Evolutionary conservation across 345 rosid species (phyloP), one percentile per base, ranked within the genome.

Genomic region (Populus nigra): DNA sequence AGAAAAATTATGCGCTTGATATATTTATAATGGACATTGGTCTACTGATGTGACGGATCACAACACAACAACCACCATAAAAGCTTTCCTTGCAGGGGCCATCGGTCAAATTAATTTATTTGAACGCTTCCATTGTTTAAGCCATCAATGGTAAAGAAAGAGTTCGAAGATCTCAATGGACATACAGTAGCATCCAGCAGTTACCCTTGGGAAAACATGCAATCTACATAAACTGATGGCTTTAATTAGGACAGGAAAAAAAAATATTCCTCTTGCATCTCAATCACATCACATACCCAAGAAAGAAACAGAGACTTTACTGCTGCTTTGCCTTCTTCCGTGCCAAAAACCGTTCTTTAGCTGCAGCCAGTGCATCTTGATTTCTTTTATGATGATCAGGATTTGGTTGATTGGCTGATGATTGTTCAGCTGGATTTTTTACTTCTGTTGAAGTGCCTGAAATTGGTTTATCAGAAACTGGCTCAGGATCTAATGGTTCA

Each of bases 281-380:
- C 43, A 33, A 39, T 50, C 55, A 25, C 49, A 49, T 39, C 20
- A 71, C 25, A 77, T 69, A 27, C 41, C 68, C 57, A 17, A 6
- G 57, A 17, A 50, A 18, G n/a, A 5, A 18, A 25, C 3, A 57
- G 35, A 15, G 43, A 7, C 0, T 39, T 69, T 49, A 89, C 69
- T 84, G 88, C 36, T 75, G 69, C 81, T 93, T 93, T 9, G 91
- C 86, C 78, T 73, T 93, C 90, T 96, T 92, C 71, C 98, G 83
- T 3, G 91, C 94, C 83, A 96, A 72, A 70, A 89, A 89, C 12
- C 97, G 92, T 78, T 88, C 97, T 85, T 78, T 92, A 36, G 97
- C 98, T 31, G 97, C 93, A 43, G 91, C 89, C 55, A 93, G 43
- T 7, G 91, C 91, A 79, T 88, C 94, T 74, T 88, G 89, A 65